These are phyloP conservation scores for Anethum foeniculum DNA, from an alignment of 140 eudicot genomes.

Conservation along the genomic window DNA sequence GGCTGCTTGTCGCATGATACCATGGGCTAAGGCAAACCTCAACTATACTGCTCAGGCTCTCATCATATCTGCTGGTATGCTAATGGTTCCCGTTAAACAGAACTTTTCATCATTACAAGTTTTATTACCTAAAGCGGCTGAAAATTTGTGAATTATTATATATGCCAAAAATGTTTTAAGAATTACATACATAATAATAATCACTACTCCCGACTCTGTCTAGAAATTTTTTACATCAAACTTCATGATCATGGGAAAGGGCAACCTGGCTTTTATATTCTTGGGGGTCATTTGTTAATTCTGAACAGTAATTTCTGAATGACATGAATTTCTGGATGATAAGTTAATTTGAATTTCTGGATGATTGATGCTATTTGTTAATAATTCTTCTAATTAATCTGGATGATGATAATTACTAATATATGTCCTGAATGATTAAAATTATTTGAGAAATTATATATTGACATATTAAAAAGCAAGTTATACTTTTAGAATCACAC, in stretches of 20 bases:
- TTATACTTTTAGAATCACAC: no score
- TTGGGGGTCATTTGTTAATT: no score
- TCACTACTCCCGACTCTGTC: background rate
- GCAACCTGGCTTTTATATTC: background rate
- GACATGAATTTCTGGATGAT: no score
- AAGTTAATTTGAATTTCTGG: no score
- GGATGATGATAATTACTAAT: no score
- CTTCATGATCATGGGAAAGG: background rate
- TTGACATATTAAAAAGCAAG: no score
- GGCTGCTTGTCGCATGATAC: constrained; percentile 55
- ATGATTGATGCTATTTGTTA: no score
- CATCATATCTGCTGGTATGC: constrained; percentile 78
- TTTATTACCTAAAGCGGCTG: background rate
- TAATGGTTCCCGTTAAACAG: background rate
- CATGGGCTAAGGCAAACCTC: constrained; percentile 93
- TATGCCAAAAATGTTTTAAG: background rate
- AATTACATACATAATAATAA: background rate
- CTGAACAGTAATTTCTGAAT: no score
- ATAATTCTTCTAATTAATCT: no score
- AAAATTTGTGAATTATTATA: background rate
- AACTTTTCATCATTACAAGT: background rate
- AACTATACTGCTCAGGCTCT: constrained; percentile 92
- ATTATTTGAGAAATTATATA: no score
- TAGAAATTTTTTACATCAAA: background rate
- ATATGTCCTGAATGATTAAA: no score